These are phyloP conservation scores for Colletotrichum graminicola DNA, from an alignment of 2,329 filamentous ascomycete genomes.

Conservation along the genomic window DNA sequence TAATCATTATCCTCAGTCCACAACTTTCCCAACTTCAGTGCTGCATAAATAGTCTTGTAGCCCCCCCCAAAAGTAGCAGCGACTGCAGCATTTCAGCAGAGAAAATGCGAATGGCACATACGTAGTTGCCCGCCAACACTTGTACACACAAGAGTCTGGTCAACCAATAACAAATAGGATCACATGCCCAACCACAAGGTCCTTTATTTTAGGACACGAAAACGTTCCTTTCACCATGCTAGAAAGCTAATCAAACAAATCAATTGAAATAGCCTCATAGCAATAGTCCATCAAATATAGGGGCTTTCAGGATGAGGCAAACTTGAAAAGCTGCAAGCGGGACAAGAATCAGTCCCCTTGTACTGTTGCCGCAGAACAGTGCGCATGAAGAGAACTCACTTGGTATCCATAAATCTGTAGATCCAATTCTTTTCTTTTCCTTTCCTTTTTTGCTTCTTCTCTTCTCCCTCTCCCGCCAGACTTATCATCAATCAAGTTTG, in stretches of 20 bases:
- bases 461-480: neutral
- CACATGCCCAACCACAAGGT: neutral
- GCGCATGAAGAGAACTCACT: accelerated
- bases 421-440: neutral
- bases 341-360: neutral
- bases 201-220: neutral
- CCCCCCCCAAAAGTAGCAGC: neutral
- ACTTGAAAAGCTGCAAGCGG: neutral
- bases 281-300: neutral
- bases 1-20: too few relatives aligned
- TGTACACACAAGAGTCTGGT: too few relatives aligned
- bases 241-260: neutral
- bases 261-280: accelerated
- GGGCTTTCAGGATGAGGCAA: neutral
- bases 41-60: neutral
- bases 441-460: too few relatives aligned
- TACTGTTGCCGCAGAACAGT: neutral
- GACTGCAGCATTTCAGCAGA: neutral
- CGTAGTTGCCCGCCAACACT: too few relatives aligned
- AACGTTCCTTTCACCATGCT: too few relatives aligned
- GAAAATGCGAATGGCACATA: neutral
- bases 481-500: too few relatives aligned
- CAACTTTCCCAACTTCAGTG: too few relatives aligned
- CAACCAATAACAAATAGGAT: neutral
- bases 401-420: neutral